Evolutionary conservation across 768 basidiomycete genomes (phyloP).

Genomic region (Russula lepida): DNA sequence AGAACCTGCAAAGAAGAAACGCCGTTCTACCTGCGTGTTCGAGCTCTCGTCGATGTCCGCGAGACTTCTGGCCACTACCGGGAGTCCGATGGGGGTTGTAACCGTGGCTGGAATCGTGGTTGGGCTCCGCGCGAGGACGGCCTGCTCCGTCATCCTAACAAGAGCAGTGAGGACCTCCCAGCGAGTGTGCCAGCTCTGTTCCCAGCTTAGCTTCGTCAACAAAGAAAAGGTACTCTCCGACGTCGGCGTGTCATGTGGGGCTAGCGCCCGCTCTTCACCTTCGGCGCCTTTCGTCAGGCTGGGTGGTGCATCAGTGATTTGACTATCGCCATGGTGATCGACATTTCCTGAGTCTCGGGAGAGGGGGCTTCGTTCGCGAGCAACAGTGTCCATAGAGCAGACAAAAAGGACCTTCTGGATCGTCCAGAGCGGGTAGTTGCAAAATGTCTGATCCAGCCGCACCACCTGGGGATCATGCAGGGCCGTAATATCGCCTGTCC

Average conservation of each 20-base stretch:
- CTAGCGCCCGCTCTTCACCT: not conserved
- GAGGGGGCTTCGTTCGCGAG: not conserved
- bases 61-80: slow-evolving; percentile 11
- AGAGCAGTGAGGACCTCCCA: slow-evolving; percentile 21
- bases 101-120: slow-evolving; percentile 2
- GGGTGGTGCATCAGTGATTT: not conserved
- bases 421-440: slow-evolving; percentile 52
- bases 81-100: slow-evolving; percentile 14
- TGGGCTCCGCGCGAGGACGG: not conserved
- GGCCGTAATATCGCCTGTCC: slow-evolving; percentile 52
- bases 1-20: slow-evolving; percentile 9
- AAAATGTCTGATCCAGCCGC: slow-evolving; percentile 53
- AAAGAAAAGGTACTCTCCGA: not conserved
- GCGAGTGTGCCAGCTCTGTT: slow-evolving; percentile 19
- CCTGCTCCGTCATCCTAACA: slow-evolving; percentile 15
- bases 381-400: slow-evolving; percentile 37
- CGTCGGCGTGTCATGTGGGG: not conserved
- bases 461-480: slow-evolving; percentile 50
- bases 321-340: not conserved
- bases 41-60: slow-evolving; percentile 1
- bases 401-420: slow-evolving; percentile 59
- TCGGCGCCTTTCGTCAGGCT: not conserved
- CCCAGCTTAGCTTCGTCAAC: slow-evolving; percentile 11
- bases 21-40: not conserved
- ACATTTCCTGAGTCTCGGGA: not conserved